phyloP scores from a whole-genome alignment of 495 filamentous ascomycete species.

The Elaphomyces granulatus region DNA sequence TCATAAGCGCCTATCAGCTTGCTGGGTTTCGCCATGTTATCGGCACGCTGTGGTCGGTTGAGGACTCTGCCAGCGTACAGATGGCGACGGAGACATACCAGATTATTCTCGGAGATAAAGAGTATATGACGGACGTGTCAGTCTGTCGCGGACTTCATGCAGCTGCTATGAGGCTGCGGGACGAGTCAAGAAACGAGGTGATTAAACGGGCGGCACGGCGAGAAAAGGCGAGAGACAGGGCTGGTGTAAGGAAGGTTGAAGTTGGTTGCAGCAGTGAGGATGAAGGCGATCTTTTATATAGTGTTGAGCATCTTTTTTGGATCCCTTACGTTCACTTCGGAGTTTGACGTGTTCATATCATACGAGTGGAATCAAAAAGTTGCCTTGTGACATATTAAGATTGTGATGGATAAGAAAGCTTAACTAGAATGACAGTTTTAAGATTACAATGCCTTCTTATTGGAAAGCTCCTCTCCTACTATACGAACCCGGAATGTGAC shows the following conservation, averaged over 20 bases:
- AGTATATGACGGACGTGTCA: slow-evolving; percentile 15
- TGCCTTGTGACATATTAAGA: too few species aligned
- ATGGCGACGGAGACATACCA: slow-evolving; percentile 17
- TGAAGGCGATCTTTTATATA: too few species aligned
- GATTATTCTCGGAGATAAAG: slow-evolving; percentile 8
- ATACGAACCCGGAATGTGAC: slow-evolving; percentile 1
- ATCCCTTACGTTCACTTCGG: slow-evolving; percentile 9
- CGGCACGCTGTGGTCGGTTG: slow-evolving; percentile 20
- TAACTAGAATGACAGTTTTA: too few species aligned
- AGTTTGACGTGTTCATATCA: too few species aligned
- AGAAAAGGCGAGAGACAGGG: not conserved
- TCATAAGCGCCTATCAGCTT: slow-evolving; percentile 21
- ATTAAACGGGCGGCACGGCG: not conserved
- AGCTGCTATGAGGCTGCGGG: slow-evolving; percentile 4
- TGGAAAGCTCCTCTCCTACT: too few species aligned
- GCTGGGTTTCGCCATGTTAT: slow-evolving; percentile 23
- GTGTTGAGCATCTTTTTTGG: slow-evolving; percentile 3
- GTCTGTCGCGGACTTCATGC: slow-evolving; percentile 14
- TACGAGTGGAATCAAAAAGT: too few species aligned
- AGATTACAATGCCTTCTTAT: too few species aligned
- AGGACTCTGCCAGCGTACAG: slow-evolving; percentile 12
- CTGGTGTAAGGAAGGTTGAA: not conserved
- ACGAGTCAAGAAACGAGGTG: slow-evolving; percentile 5
- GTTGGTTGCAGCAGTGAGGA: too few species aligned
- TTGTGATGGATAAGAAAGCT: too few species aligned